Conservation (phyloP, 1,284 basidiomycete genomes). For the Taiwanofungus camphoratus region DNA sequence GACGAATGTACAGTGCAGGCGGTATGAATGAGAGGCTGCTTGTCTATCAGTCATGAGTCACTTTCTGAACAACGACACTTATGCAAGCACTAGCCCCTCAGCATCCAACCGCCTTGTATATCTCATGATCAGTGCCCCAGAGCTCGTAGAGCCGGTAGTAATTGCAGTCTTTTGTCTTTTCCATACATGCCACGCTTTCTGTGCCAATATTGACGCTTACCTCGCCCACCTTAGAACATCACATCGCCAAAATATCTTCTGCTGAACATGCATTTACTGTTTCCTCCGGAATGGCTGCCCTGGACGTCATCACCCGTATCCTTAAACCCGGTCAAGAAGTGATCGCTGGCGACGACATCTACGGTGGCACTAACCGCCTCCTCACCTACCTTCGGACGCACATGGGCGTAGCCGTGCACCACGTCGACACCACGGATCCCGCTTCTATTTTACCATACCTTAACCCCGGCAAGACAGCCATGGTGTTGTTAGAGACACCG, state of each 20-base stretch:
- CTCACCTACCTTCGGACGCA: slow-evolving; percentile 88
- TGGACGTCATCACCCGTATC: slow-evolving; percentile 92
- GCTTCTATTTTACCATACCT: slow-evolving; percentile 59
- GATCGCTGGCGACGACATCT: slow-evolving; percentile 95
- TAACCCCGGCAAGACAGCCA: slow-evolving; percentile 69
- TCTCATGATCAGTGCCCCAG: too few relatives aligned
- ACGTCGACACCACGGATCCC: slow-evolving; percentile 89
- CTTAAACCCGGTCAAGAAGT: slow-evolving; percentile 94
- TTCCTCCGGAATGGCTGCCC: slow-evolving; percentile 95
- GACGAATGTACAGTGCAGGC: too few relatives aligned
- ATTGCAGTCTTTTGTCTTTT: neutral
- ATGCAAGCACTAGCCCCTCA: too few relatives aligned
- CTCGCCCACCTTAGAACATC: slow-evolving; percentile 61
- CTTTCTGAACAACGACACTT: too few relatives aligned
- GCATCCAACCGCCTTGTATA: too few relatives aligned
- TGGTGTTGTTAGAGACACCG: slow-evolving; percentile 96
- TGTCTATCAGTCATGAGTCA: too few relatives aligned
- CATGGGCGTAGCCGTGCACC: slow-evolving; percentile 86
- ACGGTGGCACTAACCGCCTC: slow-evolving; percentile 96
- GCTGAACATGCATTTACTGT: slow-evolving; percentile 87
- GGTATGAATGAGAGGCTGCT: too few relatives aligned
- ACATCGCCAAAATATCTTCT: slow-evolving; percentile 91
- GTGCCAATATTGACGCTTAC: neutral
- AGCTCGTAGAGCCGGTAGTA: too few relatives aligned
- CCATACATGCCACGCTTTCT: neutral